phyloP scores from a whole-genome alignment of 1,284 basidiomycete species.

The Leccinum fallax region DNA sequence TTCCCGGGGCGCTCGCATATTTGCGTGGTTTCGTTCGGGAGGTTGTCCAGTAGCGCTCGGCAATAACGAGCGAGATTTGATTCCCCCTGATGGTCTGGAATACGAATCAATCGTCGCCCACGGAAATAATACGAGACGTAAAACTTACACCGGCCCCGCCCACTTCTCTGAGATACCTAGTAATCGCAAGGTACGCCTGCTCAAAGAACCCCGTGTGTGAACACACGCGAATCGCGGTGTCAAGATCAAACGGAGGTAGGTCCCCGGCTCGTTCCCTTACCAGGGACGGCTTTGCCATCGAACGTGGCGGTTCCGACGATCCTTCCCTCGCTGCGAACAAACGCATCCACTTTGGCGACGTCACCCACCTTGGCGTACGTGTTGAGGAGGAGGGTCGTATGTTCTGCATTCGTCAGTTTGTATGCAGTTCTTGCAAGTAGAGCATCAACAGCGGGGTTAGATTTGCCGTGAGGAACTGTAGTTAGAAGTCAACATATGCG shows the following conservation, averaged over 20 bases:
- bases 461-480: slow-evolving; percentile 94
- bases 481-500: slow-evolving; percentile 8
- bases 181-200: slow-evolving; percentile 51
- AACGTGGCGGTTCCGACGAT: slow-evolving; percentile 25
- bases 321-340: slow-evolving; percentile 84
- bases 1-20: no score
- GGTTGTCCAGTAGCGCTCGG: no score
- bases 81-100: no score
- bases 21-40: no score
- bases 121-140: no score
- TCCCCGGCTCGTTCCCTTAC: slow-evolving; percentile 53
- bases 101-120: no score
- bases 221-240: slow-evolving; percentile 96
- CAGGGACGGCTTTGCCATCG: slow-evolving; percentile 35
- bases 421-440: slow-evolving; percentile 92
- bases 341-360: slow-evolving; percentile 83
- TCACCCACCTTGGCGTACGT: slow-evolving; percentile 98
- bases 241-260: slow-evolving; percentile 92
- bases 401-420: slow-evolving; percentile 92
- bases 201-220: slow-evolving; percentile 95
- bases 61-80: no score
- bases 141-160: no score
- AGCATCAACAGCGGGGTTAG: slow-evolving; percentile 93
- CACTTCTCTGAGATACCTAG: no score
- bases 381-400: slow-evolving; percentile 93